These are phyloP conservation scores for Arachis stenosperma DNA, from an alignment of 306 rosid species.

Conservation along the genomic window DNA sequence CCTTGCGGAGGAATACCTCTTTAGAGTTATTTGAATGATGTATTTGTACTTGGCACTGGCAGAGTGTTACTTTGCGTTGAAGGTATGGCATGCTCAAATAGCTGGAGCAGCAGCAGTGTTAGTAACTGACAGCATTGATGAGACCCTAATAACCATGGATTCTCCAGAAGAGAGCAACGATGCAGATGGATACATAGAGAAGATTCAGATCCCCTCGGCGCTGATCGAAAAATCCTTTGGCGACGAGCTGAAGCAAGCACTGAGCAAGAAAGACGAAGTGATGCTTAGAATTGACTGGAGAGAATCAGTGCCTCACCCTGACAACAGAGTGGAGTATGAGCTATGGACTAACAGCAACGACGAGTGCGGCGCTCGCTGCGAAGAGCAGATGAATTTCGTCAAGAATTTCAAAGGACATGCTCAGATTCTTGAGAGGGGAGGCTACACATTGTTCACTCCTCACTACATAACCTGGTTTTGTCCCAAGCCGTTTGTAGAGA, in stretches of 20 bases:
- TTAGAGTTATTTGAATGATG: too few species aligned
- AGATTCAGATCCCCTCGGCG: constrained; percentile 75
- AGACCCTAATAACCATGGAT: constrained; percentile 89
- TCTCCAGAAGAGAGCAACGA: constrained; percentile 65
- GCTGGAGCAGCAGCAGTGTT: constrained; percentile 95
- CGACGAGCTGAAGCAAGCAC: constrained; percentile 62
- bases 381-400: constrained; percentile 87
- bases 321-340: constrained; percentile 85
- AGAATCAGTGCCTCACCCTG: constrained; percentile 91
- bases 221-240: constrained; percentile 76
- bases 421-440: constrained; percentile 94
- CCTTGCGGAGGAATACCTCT: too few species aligned
- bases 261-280: constrained; percentile 56
- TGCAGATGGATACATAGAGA: constrained; percentile 76
- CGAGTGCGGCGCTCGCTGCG: constrained; percentile 91
- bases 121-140: constrained; percentile 65
- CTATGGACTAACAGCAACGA: constrained; percentile 98
- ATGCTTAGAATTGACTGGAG: constrained; percentile 81
- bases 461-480: constrained; percentile 97
- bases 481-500: constrained; percentile 63
- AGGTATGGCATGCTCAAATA: constrained; percentile 89
- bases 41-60: constrained; percentile 24
- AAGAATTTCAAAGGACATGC: constrained; percentile 89
- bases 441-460: constrained; percentile 78
- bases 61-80: constrained; percentile 90